A percentile compares a stretch with the other conserved stretches of the same genome.
Evolutionary conservation across 768 basidiomycete genomes (phyloP).

Genomic region (Boletus vinaceobasis): DNA sequence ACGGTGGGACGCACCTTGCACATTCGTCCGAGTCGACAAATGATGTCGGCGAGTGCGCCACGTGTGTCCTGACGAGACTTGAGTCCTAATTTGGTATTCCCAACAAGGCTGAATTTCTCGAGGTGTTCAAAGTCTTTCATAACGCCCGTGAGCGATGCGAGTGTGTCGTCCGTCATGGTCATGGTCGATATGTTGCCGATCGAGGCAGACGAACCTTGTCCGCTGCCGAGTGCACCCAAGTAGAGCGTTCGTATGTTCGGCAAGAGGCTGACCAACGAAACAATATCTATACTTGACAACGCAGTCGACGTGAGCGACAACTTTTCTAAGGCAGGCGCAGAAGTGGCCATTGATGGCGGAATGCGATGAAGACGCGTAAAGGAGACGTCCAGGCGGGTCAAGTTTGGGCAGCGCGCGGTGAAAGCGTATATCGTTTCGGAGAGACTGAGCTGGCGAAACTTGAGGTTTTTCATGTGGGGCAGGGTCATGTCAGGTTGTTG

Average conservation of each 20-base stretch:
- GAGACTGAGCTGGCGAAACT: slow-evolving; percentile 53
- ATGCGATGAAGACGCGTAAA: slow-evolving; percentile 54
- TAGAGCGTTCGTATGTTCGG: slow-evolving; percentile 46
- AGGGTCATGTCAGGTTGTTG: slow-evolving; percentile 30
- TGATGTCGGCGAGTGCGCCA: slow-evolving; percentile 42
- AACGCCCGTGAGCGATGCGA: slow-evolving; percentile 41
- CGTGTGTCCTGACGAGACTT: slow-evolving; percentile 25
- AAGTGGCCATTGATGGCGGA: neutral
- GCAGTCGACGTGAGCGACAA: slow-evolving; percentile 59
- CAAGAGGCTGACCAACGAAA: slow-evolving; percentile 37
- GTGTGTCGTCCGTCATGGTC: slow-evolving; percentile 52
- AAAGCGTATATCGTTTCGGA: slow-evolving; percentile 46
- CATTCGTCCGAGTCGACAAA: slow-evolving; percentile 51
- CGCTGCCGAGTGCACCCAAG: slow-evolving; percentile 57
- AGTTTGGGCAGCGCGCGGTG: slow-evolving; percentile 44
- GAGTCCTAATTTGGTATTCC: slow-evolving; percentile 58
- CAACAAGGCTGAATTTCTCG: slow-evolving; percentile 57
- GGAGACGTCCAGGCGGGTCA: slow-evolving; percentile 59
- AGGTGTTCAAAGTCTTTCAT: slow-evolving; percentile 38
- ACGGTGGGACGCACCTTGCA: slow-evolving; percentile 46
- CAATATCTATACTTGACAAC: slow-evolving; percentile 39
- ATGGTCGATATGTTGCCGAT: slow-evolving; percentile 47
- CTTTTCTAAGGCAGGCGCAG: slow-evolving; percentile 45
- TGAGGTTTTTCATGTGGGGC: slow-evolving; percentile 47
- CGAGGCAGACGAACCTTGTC: slow-evolving; percentile 40